These are phyloP conservation scores for Nicotiana attenuata DNA, from an alignment of 257 asterid genomes.

Conservation along the genomic window DNA sequence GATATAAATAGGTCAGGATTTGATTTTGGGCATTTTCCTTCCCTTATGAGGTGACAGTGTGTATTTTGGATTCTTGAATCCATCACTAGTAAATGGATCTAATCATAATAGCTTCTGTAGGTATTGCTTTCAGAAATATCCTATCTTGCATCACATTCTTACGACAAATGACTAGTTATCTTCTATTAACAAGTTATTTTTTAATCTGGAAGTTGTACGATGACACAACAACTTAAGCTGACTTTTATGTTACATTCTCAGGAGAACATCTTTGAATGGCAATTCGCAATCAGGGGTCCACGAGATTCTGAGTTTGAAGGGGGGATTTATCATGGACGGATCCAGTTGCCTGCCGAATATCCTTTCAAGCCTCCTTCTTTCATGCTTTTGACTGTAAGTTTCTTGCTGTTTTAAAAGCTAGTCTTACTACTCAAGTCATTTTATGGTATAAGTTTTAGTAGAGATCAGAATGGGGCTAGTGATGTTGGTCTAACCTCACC, in stretches of 20 bases:
- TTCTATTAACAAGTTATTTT: neutral
- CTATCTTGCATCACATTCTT: neutral
- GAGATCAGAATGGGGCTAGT: neutral
- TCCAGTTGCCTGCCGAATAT: constrained; percentile 81
- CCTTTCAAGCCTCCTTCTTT: constrained; percentile 93
- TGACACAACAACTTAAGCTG: neutral
- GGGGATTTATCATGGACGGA: constrained; percentile 88
- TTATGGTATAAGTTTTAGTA: neutral
- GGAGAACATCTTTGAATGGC: constrained; percentile 94
- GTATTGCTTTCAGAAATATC: neutral
- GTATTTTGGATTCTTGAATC: neutral
- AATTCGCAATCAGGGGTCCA: constrained; percentile 84
- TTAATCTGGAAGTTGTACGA: neutral
- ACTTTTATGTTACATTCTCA: constrained; percentile 16
- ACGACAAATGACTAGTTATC: neutral
- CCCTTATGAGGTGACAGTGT: neutral
- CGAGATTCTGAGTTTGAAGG: constrained; percentile 77
- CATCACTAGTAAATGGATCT: neutral
- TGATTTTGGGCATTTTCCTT: neutral
- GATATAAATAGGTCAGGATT: neutral
- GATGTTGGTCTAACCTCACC: neutral
- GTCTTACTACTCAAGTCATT: neutral
- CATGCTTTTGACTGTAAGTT: constrained; percentile 68
- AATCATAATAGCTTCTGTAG: neutral
- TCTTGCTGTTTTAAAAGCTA: neutral